Percentiles rank a stretch among this genome's conserved stretches.
Conservation (phyloP, 2,329 filamentous ascomycete genomes). For the Acrodontium crateriforme region DNA sequence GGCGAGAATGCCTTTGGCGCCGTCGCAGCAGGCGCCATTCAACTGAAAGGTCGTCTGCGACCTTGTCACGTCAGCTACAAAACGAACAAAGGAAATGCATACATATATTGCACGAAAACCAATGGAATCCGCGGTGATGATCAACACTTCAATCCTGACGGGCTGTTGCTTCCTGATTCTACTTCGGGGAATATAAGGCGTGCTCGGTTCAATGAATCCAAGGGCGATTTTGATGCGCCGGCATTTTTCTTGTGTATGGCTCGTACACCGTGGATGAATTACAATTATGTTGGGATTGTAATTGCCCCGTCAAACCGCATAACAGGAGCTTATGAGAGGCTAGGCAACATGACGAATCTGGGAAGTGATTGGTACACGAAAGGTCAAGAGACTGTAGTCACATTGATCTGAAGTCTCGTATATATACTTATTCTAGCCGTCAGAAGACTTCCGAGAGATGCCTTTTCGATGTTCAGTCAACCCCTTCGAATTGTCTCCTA, state of each 20-base stretch:
- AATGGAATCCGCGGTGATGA: not conserved
- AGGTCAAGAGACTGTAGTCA: too few relatives aligned
- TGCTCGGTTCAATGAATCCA: not conserved
- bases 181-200: not conserved
- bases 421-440: too few relatives aligned
- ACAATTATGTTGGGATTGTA: not conserved
- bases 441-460: too few relatives aligned
- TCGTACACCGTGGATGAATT: not conserved
- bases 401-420: too few relatives aligned
- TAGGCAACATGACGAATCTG: not conserved
- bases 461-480: too few relatives aligned
- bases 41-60: not conserved
- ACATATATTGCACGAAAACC: not conserved
- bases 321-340: not conserved
- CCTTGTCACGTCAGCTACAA: not conserved
- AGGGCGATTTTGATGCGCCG: not conserved
- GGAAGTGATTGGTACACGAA: not conserved
- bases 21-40: not conserved
- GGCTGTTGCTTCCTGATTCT: not conserved
- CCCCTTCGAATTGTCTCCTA: too few relatives aligned
- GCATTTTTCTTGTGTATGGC: not conserved
- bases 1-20: not conserved
- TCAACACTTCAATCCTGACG: not conserved
- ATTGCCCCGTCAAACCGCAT: not conserved
- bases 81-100: not conserved